A percentile compares a stretch with the other conserved stretches of the same genome.
Evolutionary conservation across 1,139 yeast species (phyloP).

Genomic region (Scheffersomyces segobiensis): DNA sequence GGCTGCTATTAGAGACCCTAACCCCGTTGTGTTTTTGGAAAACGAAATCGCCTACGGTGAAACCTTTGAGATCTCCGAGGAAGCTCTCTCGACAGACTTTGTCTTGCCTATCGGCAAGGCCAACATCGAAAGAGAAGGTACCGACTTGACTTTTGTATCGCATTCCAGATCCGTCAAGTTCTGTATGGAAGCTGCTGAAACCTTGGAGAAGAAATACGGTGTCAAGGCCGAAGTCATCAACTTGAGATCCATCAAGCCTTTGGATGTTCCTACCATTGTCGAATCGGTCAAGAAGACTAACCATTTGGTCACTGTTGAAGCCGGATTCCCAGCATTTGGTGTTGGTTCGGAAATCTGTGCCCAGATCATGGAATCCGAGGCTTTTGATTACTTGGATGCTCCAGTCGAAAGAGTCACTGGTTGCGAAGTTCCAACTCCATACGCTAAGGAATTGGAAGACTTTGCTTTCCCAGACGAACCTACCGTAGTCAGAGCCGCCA

Average conservation of each 20-base stretch:
- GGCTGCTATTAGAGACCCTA: conserved; percentile 97
- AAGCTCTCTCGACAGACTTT: conserved; percentile 83
- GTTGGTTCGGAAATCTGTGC: conserved; percentile 98
- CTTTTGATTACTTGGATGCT: conserved; percentile 97
- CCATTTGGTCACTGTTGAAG: conserved; percentile 93
- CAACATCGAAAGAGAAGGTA: conserved; percentile 89
- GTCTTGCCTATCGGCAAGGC: conserved; percentile 94
- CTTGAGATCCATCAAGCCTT: conserved; percentile 95
- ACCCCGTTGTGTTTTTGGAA: conserved; percentile 94
- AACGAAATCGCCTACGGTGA: conserved; percentile 96
- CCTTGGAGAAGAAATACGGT: conserved; percentile 78
- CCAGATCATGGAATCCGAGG: conserved; percentile 97
- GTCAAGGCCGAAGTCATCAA: conserved; percentile 92
- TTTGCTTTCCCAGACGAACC: conserved; percentile 98
- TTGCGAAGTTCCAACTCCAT: conserved; percentile 99
- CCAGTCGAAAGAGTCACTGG: conserved; percentile 99
- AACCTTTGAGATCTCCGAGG: conserved; percentile 85
- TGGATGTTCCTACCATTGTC: conserved; percentile 85
- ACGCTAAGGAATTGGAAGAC: conserved; percentile 94
- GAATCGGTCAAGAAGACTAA: conserved; percentile 94
- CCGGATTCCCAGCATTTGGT: conserved; percentile 98
- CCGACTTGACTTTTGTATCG: conserved; percentile 85
- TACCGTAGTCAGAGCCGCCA: conserved; percentile 85
- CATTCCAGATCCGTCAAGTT: conserved; percentile 89
- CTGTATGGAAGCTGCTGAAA: conserved; percentile 88